Evolutionary conservation across 768 basidiomycete species (phyloP).

Genomic region (Pulveroboletus sp.): DNA sequence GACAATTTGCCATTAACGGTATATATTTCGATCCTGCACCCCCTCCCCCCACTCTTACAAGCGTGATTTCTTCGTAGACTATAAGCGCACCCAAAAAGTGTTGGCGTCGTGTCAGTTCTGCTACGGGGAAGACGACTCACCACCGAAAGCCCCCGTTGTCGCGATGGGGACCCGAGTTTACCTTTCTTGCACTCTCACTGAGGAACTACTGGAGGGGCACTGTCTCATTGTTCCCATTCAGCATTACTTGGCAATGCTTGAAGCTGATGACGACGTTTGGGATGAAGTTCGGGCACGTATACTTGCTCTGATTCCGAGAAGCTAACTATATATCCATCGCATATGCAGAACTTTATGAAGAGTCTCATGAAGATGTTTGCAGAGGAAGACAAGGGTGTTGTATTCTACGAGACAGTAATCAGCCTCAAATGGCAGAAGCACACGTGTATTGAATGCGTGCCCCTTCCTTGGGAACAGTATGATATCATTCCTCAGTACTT

Average conservation of each 20-base stretch:
- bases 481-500: conserved; percentile 92
- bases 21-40: conserved; percentile 14
- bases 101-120: conserved; percentile 85
- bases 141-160: conserved; percentile 83
- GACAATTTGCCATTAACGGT: conserved; percentile 96
- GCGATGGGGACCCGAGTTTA: conserved; percentile 91
- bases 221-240: conserved; percentile 95
- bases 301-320: neutral
- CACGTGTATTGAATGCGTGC: conserved; percentile 91
- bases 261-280: conserved; percentile 97
- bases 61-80: conserved; percentile 54
- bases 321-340: conserved; percentile 1
- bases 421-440: conserved; percentile 86
- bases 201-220: conserved; percentile 90
- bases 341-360: conserved; percentile 72
- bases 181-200: conserved; percentile 82
- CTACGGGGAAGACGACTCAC: conserved; percentile 88
- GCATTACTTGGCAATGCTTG: conserved; percentile 87
- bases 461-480: conserved; percentile 84
- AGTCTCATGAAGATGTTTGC: conserved; percentile 95
- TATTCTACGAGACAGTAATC: conserved; percentile 95
- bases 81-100: conserved; percentile 90
- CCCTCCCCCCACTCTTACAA: neutral
- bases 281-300: conserved; percentile 84
- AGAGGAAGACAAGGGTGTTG: conserved; percentile 87